Evolutionary conservation across 106 monocot species (phyloP).

Genomic region (Dendrobium chrysotoxum): DNA sequence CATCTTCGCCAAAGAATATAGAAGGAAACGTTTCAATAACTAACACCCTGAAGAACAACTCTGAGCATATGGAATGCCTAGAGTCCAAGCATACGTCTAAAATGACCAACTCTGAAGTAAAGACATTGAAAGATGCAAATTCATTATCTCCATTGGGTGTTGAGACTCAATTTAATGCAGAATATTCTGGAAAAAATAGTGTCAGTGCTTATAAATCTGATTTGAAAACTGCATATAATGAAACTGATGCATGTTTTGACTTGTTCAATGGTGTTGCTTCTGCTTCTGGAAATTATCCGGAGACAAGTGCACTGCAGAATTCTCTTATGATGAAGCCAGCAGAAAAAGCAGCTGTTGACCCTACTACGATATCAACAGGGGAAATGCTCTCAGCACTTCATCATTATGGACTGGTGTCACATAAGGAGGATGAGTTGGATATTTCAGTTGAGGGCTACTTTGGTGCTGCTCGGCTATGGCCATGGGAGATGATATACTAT

Average conservation of each 20-base stretch:
- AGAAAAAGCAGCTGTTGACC: not conserved
- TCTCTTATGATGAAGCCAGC: not conserved
- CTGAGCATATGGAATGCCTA: slow-evolving; percentile 7
- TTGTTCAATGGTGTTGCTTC: not conserved
- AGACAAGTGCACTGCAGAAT: slow-evolving; percentile 2
- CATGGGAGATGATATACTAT: slow-evolving; percentile 72
- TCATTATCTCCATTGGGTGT: slow-evolving; percentile 6
- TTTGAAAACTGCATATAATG: not conserved
- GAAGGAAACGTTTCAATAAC: slow-evolving; percentile 4
- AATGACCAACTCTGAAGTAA: slow-evolving; percentile 3
- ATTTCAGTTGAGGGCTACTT: slow-evolving; percentile 38
- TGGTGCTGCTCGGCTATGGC: slow-evolving; percentile 69
- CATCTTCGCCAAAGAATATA: slow-evolving; percentile 13
- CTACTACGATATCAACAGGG: slow-evolving; percentile 25
- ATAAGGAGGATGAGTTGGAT: slow-evolving; percentile 18
- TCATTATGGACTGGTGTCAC: slow-evolving; percentile 40
- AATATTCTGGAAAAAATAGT: slow-evolving; percentile 13
- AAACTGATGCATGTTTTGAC: not conserved
- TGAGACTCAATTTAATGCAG: slow-evolving; percentile 9
- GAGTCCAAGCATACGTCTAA: slow-evolving; percentile 3
- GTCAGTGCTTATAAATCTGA: slow-evolving; percentile 4
- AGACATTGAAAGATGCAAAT: slow-evolving; percentile 15
- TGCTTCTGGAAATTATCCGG: slow-evolving; percentile 13
- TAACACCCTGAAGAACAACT: not conserved
- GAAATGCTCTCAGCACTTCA: slow-evolving; percentile 38